Evolutionary conservation across 441 rosid species (phyloP), one percentile per base, ranked within the genome.

Genomic region (Euphorbia celastroides): DNA sequence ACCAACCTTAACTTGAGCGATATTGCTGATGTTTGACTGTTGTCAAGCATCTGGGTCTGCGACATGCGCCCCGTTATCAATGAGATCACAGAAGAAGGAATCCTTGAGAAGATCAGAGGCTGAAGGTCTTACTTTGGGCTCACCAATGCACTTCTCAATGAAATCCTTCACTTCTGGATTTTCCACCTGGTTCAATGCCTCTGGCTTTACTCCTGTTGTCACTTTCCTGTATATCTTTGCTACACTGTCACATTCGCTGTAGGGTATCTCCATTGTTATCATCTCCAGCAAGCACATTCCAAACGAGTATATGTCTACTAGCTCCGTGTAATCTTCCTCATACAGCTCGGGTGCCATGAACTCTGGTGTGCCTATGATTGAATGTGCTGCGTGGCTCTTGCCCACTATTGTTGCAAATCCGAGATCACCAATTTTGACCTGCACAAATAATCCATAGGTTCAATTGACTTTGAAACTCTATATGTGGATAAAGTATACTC

Each of bases 291-390:
- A 75, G 84, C 97, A 88, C 87, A 90, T 71, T 58, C 97, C 97
- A 55, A 88, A 90, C 10, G 94, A 86, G 81, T 90, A 90, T 32
- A 90, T 83, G 75, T 90, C 94, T 0, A 88, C 92, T 23, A 83
- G 81, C 65, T 90, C 94, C 25, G 87, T 86, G 79, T 90, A 90
- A 32, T 86, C 92, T 72, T 88, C 97, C 46, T 90, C 94, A 25
- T 90, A 90, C 12, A 90, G 83, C 79, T 90, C 97, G 0, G 96
- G 96, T 31, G 96, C 96, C 96, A 90, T 90, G 79, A 80, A 90
- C 63, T 88, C 96, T 17, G 96, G 94, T 26, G 92, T 88, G 31
- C 90, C 93, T 38, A 89, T 69, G 48, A 89, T 84, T 65, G 90
- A 82, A 62, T 77, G 86, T 25, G 93, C 96, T 41, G 80, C 80